phyloP scores from a whole-genome alignment of 345 rosid species.

The Eucalyptus victrix region DNA sequence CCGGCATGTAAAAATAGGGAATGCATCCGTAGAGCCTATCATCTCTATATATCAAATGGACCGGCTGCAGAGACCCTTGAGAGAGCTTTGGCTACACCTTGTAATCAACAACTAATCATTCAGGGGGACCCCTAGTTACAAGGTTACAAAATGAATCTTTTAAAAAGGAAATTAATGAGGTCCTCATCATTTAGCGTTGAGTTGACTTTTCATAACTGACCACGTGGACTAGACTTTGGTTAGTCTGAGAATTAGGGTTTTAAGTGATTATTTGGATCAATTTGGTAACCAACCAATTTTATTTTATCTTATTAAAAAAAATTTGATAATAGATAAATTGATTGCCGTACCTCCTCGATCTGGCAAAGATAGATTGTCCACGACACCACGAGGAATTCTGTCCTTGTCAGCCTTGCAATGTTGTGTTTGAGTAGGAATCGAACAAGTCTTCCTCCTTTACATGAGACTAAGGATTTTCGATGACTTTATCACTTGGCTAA shows the following conservation, averaged over 20 bases:
- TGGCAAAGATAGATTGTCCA: not conserved
- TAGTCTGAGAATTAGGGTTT: not conserved
- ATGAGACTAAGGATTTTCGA: not conserved
- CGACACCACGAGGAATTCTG: not conserved
- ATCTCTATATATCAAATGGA: no score
- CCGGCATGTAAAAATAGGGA: no score
- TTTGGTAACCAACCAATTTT: not conserved
- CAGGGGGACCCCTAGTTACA: no score
- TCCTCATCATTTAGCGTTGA: not conserved
- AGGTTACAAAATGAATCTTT: not conserved
- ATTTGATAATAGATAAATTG: not conserved
- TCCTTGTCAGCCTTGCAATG: not conserved
- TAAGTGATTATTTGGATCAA: not conserved
- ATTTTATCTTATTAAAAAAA: no score
- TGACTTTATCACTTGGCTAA: not conserved
- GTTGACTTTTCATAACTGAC: not conserved
- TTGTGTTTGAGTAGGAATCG: not conserved
- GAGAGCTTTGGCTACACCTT: no score
- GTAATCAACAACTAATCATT: no score
- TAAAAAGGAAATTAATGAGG: not conserved
- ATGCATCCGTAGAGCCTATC: no score
- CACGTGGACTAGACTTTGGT: not conserved
- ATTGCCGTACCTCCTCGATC: not conserved
- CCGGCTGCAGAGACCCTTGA: fast-evolving
- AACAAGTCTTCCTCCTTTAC: not conserved